Evolutionary conservation across 208 protist species (phyloP).

Genomic region (Trypanosoma melophagium): DNA sequence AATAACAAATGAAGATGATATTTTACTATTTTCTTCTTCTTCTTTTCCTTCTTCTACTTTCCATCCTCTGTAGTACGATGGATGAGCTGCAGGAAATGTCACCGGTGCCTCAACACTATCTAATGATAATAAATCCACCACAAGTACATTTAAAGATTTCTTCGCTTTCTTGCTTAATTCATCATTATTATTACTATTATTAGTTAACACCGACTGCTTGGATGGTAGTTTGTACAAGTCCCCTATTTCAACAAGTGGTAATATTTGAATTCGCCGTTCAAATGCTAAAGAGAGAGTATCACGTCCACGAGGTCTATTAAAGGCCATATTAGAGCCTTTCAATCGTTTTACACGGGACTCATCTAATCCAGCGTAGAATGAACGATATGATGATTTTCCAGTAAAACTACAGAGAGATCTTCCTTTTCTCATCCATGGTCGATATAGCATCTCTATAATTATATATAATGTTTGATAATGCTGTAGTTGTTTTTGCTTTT

Average conservation of each 20-base stretch:
- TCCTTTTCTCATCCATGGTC: not conserved
- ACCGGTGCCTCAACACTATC: slow-evolving; percentile 36
- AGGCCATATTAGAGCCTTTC: slow-evolving; percentile 57
- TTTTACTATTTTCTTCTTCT: not conserved
- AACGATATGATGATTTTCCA: slow-evolving; percentile 15
- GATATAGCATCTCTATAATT: not conserved
- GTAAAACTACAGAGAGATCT: not conserved
- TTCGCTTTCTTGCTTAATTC: no score
- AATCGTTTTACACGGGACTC: slow-evolving; percentile 63
- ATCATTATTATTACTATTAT: no score
- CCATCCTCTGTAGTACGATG: slow-evolving; percentile 58
- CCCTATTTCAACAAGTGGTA: slow-evolving; percentile 24
- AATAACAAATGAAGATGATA: slow-evolving; percentile 4
- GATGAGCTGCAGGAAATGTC: slow-evolving; percentile 57
- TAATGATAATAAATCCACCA: slow-evolving; percentile 58
- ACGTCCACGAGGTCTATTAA: slow-evolving; percentile 79
- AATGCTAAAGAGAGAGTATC: slow-evolving; percentile 75
- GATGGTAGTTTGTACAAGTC: slow-evolving; percentile 41
- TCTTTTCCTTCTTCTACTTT: not conserved
- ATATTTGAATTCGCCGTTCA: slow-evolving; percentile 59
- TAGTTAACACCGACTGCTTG: not conserved
- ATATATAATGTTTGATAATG: no score
- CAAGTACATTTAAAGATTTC: slow-evolving; percentile 40
- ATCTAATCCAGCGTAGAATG: slow-evolving; percentile 75
- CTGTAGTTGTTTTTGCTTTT: no score